phyloP scores from a whole-genome alignment of 352 stramenopile species.

The Phytophthora cajani region DNA sequence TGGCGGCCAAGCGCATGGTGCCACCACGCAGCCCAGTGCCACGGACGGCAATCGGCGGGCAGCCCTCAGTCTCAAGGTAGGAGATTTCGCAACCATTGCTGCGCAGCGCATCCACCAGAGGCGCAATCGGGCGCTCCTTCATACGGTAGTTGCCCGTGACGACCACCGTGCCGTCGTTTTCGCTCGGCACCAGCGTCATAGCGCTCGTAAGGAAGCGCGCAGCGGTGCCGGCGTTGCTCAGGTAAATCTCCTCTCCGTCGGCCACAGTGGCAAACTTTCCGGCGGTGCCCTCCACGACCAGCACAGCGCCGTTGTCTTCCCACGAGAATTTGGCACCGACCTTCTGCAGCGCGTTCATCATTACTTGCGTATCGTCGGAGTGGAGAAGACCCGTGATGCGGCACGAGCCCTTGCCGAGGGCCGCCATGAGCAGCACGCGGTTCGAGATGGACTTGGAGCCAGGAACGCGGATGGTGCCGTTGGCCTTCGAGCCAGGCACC shows the following conservation, averaged over 20 bases:
- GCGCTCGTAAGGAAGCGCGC: slow-evolving; percentile 96
- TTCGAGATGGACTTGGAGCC: slow-evolving; percentile 99
- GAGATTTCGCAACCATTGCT: slow-evolving; percentile 86
- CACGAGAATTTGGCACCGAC: slow-evolving; percentile 88
- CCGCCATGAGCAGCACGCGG: slow-evolving; percentile 95
- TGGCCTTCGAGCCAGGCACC: slow-evolving; percentile 51
- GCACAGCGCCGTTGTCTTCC: slow-evolving; percentile 76
- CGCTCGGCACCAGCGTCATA: slow-evolving; percentile 67
- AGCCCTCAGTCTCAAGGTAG: slow-evolving; percentile 70
- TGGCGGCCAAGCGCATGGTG: slow-evolving; percentile 89
- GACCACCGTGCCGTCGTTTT: slow-evolving; percentile 52
- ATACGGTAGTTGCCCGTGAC: slow-evolving; percentile 96
- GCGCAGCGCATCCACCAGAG: slow-evolving; percentile 94
- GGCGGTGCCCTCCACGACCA: slow-evolving; percentile 82
- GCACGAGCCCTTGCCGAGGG: slow-evolving; percentile 87
- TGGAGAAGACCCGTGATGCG: slow-evolving; percentile 94
- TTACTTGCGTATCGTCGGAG: slow-evolving; percentile 97
- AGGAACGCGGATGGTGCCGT: slow-evolving; percentile 88
- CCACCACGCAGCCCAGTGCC: slow-evolving; percentile 79
- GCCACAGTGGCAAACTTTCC: slow-evolving; percentile 59
- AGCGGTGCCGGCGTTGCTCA: slow-evolving; percentile 93
- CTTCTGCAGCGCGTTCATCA: slow-evolving; percentile 96
- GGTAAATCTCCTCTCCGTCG: slow-evolving; percentile 72
- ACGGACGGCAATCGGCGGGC: slow-evolving; percentile 80
- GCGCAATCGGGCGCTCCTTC: slow-evolving; percentile 96